Base-by-base conservation (phyloP, 495 filamentous ascomycete genomes). In the Tuber microsphaerosporum region DNA sequence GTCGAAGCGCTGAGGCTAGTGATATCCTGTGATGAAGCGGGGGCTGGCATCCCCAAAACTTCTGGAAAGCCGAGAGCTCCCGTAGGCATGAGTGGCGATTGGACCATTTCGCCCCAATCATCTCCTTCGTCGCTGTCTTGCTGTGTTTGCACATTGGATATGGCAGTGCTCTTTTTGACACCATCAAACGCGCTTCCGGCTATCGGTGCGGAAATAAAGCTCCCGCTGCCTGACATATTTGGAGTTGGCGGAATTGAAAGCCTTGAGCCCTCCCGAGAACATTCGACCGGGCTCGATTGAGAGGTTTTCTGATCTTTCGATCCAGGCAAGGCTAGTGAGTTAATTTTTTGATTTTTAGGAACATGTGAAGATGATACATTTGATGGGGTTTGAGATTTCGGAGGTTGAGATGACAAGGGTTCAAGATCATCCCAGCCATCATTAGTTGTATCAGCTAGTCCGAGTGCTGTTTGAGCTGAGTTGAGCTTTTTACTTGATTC, bases 81-180 rank as follows among this genome's bases (percentile, higher is more conserved):
- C 20, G 39, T 69, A 56, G 80, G 73, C 73, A 71, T 75, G 48
- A 71, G 45, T 72, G 83, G 83, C 2, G 84, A 83, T 73, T 83
- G 78, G 44, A 85, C 79, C 82, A 85, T 84, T 75, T 85, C 84
- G 19, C 84, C 84, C 84, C 84, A 85, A 51, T 85, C 84, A 48
- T 85, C 83, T 51, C 83, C 83, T 22, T 84, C 84, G 51, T 81
- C 81, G 39, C 75, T 71, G 41, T 26, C 71, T 72, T 73, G 69
- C 39, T n/a, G 70, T 26, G 56, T 79, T 79, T 45, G 26, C 26
- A 31, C 56, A 65, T 19, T 34, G n/a, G 26, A 65, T 34, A 65
- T 8, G 56, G 31, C 26, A 19, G 56, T 12, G 14, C 10, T 14
- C 31, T 44, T 20, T 72, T 72, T 72, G 34, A 65, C 31, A 19